These are phyloP conservation scores for Eimeria praecox DNA, from an alignment of 169 alveolate genomes.

Conservation along the genomic window DNA sequence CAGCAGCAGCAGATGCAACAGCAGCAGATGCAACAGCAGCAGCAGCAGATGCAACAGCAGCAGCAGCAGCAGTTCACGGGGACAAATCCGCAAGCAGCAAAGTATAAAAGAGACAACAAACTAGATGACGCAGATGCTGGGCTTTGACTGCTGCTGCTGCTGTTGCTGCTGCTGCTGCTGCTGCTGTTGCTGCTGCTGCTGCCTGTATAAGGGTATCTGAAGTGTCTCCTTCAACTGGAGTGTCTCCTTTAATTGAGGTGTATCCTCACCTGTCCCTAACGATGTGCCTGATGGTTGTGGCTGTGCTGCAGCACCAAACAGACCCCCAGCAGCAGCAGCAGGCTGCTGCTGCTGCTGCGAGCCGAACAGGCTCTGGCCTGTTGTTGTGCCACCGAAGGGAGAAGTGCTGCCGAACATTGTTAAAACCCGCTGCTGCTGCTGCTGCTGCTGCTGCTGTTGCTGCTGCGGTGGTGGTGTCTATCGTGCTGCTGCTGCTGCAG, in stretches of 20 bases:
- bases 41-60: too few relatives aligned
- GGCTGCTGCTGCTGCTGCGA: slow-evolving; percentile 73
- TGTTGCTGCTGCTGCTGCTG: slow-evolving; percentile 26
- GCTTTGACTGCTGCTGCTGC: slow-evolving; percentile 25
- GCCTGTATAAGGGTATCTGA: too few relatives aligned
- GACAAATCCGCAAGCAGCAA: not conserved
- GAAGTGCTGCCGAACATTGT: slow-evolving; percentile 26
- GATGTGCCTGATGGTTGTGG: not conserved
- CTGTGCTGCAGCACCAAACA: slow-evolving; percentile 35
- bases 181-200: too few relatives aligned
- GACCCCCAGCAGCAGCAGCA: slow-evolving; percentile 54
- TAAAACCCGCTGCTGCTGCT: not conserved
- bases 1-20: too few relatives aligned
- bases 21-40: too few relatives aligned
- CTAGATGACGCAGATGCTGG: too few relatives aligned
- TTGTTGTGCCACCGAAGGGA: slow-evolving; percentile 41
- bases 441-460: slow-evolving; percentile 52
- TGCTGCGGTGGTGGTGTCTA: not conserved
- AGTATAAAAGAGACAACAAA: not conserved
- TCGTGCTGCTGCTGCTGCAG: slow-evolving; percentile 19
- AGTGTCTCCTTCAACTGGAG: not conserved
- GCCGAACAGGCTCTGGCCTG: slow-evolving; percentile 75
- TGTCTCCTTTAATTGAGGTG: not conserved
- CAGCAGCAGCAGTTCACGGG: not conserved
- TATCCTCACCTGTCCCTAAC: slow-evolving; percentile 41